Evolutionary conservation across 2,329 filamentous ascomycete genomes (phyloP), one percentile per base, ranked within the genome.

Genomic region (Cordyceps militaris): DNA sequence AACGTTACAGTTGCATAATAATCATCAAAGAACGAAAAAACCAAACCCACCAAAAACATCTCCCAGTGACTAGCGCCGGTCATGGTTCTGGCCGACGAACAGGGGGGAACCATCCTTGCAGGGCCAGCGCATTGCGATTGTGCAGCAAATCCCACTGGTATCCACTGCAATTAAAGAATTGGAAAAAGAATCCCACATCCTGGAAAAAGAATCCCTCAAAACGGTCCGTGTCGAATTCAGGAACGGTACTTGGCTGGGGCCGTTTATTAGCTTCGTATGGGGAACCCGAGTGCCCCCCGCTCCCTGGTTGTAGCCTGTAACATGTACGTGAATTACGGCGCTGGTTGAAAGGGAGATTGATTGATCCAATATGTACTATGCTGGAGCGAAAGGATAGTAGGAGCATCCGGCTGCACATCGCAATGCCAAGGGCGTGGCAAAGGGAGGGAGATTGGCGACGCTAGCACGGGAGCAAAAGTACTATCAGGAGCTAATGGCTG

Each of bases 401-500:
- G 19, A n/a, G 51, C 36, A 53, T 42, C 23, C 36, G 24, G 36
- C 36, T 43, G 51, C 40, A 24, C 34, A 54, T 54, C 51, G 51
- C 40, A 54, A 54, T 50, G 46, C 44, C 23, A 50, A 49, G 54
- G 54, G 26, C 40, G 21, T n/a, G 19, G 26, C 14, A 28, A 55
- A 55, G 52, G 52, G 55, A 57, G 55, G 55, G 36, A 51, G 55
- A 51, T 57, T 57, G 55, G 47, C 46, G 19, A 28, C 55, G 47
- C 55, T 49, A 56, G 32, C 43, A 47, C 24, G 21, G 24, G 24
- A 50, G 44, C 30, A 32, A 32, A 11, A 6, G n/a, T n/a, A n/a
- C n/a, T n/a, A n/a, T n/a, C n/a, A n/a, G n/a, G n/a, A n/a, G n/a
- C n/a, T n/a, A n/a, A n/a, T n/a, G n/a, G n/a, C n/a, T n/a, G n/a